Base-by-base conservation (phyloP, 2,329 filamentous ascomycete species). In the Grosmannia huntii region DNA sequence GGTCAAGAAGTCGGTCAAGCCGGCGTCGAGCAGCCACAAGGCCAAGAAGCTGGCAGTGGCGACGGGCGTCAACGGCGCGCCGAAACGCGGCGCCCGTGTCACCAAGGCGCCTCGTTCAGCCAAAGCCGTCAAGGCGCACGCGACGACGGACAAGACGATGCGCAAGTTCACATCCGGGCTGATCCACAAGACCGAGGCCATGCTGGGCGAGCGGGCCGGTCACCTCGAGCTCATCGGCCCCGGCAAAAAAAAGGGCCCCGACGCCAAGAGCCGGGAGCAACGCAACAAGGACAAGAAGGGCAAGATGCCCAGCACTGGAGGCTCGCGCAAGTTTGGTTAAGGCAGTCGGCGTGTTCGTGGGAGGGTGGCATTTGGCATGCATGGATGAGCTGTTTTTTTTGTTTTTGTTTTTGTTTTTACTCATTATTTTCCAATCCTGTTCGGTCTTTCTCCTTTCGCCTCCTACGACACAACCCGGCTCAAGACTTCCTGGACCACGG, bases 401-500 rank as follows among this genome's bases (percentile, higher is more conserved):
- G 6, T 41, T 41, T 41, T 21, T 19, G 6, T 1, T 44, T 44
- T 44, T 44, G 14, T 44, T 21, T n/a, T n/a, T n/a, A 1, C 3
- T 19, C 19, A n/a, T 44, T 44, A n/a, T 44, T 7, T 19, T 41
- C 7, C 28, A 28, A 5, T 28, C 7, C 7, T 4, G 28, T 28
- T 28, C 11, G 19, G 19, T 41, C 38, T 41, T 16, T 6, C 14
- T 19, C 4, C 38, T 16, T 16, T n/a, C 16, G 16, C 41, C 41
- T 2, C 25, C 46, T 19, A 25, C 16, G 51, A 28, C 1, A 53
- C 55, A 1, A 57, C 56, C 1, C 27, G 50, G 5, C 49, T 33
- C 31, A 95, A 69, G 3, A 91, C 83, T 5, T 76, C 72, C 61
- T 74, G 78, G 19, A 95, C 79, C n/a, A 89, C 68, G 23, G 71